These are phyloP conservation scores for Globisporangium paddicum DNA, from an alignment of 352 stramenopile genomes.

Conservation along the genomic window DNA sequence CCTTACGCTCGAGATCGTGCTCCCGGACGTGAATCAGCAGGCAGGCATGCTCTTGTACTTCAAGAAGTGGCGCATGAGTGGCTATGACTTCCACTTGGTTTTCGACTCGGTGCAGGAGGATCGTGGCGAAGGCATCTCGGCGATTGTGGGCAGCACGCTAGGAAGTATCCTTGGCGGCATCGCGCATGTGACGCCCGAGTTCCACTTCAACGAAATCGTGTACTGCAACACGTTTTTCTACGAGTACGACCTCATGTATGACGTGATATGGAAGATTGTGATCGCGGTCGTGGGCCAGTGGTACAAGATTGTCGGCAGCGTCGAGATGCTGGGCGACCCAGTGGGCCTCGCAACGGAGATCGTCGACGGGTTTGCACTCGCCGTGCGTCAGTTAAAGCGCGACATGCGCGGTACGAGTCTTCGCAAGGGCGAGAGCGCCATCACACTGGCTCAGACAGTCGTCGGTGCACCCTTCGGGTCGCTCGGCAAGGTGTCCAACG, in stretches of 20 bases:
- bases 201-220: conserved; percentile 66
- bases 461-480: conserved; percentile 69
- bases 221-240: conserved; percentile 84
- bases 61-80: conserved; percentile 65
- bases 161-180: conserved; percentile 88
- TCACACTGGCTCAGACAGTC: conserved; percentile 79
- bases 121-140: conserved; percentile 69
- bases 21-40: conserved; percentile 43
- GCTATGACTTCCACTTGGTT: conserved; percentile 73
- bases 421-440: conserved; percentile 73
- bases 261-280: conserved; percentile 71
- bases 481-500: conserved; percentile 83
- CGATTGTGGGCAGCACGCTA: conserved; percentile 74
- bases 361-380: conserved; percentile 79
- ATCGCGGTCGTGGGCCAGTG: conserved; percentile 74
- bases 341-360: conserved; percentile 82
- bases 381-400: conserved; percentile 75
- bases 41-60: conserved; percentile 80
- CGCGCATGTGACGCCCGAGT: conserved; percentile 79
- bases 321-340: conserved; percentile 81
- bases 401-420: conserved; percentile 73
- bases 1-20: conserved; percentile 38
- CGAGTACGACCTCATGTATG: conserved; percentile 77
- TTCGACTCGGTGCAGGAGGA: conserved; percentile 83
- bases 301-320: conserved; percentile 88